A percentile compares a stretch with the other conserved stretches of the same genome.
Conservation (phyloP, 306 rosid genomes). For the Corylus americana region DNA sequence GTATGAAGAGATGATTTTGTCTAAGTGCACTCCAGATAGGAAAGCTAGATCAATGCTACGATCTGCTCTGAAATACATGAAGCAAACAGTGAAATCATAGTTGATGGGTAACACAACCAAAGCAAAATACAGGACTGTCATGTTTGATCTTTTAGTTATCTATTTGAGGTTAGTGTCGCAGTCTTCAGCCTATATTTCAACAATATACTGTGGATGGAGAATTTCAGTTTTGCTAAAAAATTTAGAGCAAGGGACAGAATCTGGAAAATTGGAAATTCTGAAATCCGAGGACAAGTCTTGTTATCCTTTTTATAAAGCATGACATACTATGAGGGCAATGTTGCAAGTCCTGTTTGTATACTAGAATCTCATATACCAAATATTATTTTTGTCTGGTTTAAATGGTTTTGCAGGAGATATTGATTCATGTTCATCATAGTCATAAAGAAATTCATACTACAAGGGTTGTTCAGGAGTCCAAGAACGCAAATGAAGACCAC, state of each 20-base stretch:
- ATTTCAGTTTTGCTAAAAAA: slow-evolving; percentile 16
- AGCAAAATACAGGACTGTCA: slow-evolving; percentile 20
- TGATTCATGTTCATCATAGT: not conserved
- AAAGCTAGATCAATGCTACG: slow-evolving; percentile 94
- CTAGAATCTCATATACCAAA: not conserved
- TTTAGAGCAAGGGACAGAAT: no score
- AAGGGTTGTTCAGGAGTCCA: not conserved
- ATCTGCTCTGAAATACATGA: slow-evolving; percentile 89
- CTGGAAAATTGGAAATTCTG: not conserved
- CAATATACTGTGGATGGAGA: not conserved
- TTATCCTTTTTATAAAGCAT: not conserved
- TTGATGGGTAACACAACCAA: slow-evolving; percentile 31
- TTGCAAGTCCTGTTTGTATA: not conserved
- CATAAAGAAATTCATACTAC: not conserved
- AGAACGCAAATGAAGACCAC: not conserved
- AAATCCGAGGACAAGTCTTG: not conserved
- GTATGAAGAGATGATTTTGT: slow-evolving; percentile 87
- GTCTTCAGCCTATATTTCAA: slow-evolving; percentile 24
- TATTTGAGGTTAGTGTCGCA: slow-evolving; percentile 47
- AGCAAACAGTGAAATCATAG: slow-evolving; percentile 57
- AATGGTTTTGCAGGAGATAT: slow-evolving; percentile 33
- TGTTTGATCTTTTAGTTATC: slow-evolving; percentile 23
- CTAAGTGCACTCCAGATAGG: slow-evolving; percentile 85
- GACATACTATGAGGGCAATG: not conserved
- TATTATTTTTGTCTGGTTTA: not conserved